Conservation (phyloP, 2,329 filamentous ascomycete species). For the Cryphonectria radicalis region DNA sequence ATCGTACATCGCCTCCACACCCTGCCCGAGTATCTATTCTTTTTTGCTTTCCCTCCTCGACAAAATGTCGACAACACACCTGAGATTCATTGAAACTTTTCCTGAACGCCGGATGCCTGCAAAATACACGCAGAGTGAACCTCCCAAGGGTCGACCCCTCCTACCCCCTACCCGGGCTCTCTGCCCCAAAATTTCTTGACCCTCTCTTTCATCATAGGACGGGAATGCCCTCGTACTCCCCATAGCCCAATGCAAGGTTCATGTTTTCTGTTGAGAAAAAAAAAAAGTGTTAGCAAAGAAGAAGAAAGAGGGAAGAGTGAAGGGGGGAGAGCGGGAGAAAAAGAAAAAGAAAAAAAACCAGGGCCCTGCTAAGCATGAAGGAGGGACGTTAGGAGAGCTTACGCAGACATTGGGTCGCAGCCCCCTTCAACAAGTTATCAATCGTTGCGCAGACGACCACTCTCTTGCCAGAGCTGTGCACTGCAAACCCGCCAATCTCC, state of each 20-base stretch:
- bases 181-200: background rate
- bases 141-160: background rate
- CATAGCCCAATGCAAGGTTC: conserved; percentile 88
- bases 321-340: background rate
- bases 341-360: background rate
- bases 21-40: background rate
- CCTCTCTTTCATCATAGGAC: conserved; percentile 41
- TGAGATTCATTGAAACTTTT: conserved; percentile 20
- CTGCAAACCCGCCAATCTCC: conserved; percentile 92
- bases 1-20: conserved; percentile 18
- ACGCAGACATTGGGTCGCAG: conserved; percentile 90
- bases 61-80: background rate
- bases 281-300: conserved; percentile 14
- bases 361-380: background rate
- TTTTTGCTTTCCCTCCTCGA: no score
- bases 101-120: conserved; percentile 29
- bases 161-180: no score
- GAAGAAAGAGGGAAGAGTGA: no score
- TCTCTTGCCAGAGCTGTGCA: conserved; percentile 84
- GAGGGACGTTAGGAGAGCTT: conserved; percentile 49
- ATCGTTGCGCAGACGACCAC: conserved; percentile 95
- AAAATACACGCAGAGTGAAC: background rate
- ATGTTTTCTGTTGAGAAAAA: conserved; percentile 78
- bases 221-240: conserved; percentile 87
- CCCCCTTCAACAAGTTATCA: conserved; percentile 92